phyloP scores from a whole-genome alignment of 495 filamentous ascomycete genomes.

The Penicillium psychrofluorescens region DNA sequence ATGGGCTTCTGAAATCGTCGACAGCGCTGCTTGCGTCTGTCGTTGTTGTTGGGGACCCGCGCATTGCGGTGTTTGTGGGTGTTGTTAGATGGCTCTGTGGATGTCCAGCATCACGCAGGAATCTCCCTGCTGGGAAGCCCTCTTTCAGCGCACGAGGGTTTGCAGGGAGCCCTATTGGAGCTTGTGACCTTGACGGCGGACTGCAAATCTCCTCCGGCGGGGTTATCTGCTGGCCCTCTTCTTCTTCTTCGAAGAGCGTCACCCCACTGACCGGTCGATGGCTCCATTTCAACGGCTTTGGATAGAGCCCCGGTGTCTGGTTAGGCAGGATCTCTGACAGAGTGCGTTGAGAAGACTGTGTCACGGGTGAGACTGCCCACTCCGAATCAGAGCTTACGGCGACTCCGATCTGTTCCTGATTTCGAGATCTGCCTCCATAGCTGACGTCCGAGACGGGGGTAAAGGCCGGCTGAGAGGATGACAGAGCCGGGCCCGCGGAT shows the following conservation, averaged over 20 bases:
- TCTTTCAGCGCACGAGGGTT: slow-evolving; percentile 33
- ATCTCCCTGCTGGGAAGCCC: slow-evolving; percentile 13
- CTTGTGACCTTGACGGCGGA: too few species aligned
- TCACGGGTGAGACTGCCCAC: slow-evolving; percentile 17
- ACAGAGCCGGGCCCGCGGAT: neutral
- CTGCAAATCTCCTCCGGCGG: neutral
- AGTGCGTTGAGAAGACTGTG: slow-evolving; percentile 26
- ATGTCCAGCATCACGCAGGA: slow-evolving; percentile 2
- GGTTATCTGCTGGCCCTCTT: neutral
- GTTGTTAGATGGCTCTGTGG: neutral
- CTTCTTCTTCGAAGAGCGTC: slow-evolving; percentile 36
- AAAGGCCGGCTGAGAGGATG: slow-evolving; percentile 7
- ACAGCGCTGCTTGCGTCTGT: slow-evolving; percentile 6
- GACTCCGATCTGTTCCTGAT: slow-evolving; percentile 17
- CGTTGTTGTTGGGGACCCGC: slow-evolving; percentile 2
- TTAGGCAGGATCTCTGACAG: slow-evolving; percentile 25
- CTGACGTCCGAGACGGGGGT: neutral
- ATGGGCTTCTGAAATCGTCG: slow-evolving; percentile 4
- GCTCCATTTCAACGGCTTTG: slow-evolving; percentile 31
- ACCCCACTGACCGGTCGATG: slow-evolving; percentile 26
- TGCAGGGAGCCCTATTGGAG: slow-evolving; percentile 23
- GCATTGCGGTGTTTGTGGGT: too few species aligned
- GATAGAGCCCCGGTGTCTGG: slow-evolving; percentile 19
- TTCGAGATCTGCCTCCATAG: neutral
- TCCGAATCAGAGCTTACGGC: slow-evolving; percentile 26